Conservation (phyloP, 345 rosid species). For the Eucalyptus rudis region DNA sequence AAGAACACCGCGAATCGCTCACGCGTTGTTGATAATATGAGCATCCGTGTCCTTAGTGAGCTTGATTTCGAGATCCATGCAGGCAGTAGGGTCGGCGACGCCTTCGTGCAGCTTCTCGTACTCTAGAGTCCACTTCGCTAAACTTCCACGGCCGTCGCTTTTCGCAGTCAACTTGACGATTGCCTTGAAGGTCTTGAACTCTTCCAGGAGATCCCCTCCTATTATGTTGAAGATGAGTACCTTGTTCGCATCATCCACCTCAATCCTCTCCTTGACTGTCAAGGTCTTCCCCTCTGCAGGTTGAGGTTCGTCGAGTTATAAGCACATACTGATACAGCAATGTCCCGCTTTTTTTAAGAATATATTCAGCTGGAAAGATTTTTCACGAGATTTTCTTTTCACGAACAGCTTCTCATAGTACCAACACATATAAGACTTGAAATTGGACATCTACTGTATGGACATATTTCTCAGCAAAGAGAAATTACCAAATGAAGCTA, state of each 20-base stretch:
- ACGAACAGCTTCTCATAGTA: background rate
- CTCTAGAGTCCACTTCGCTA: slow-evolving; percentile 1
- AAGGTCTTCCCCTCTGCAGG: background rate
- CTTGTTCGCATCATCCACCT: background rate
- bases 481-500: background rate
- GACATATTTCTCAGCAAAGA: background rate
- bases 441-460: background rate
- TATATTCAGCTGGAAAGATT: background rate
- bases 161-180: background rate
- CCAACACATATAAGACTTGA: background rate
- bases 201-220: background rate
- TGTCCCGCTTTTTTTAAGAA: background rate
- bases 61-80: background rate
- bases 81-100: background rate
- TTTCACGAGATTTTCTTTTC: too few relatives aligned
- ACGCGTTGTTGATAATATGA: background rate
- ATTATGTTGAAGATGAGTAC: background rate
- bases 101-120: slow-evolving; percentile 1
- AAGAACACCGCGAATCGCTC: background rate
- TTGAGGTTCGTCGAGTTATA: background rate
- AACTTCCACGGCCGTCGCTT: background rate
- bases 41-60: background rate
- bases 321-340: background rate
- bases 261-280: background rate
- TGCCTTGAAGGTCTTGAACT: background rate